Percentiles rank a stretch among this genome's conserved stretches.
Evolutionary conservation across 805 yeast genomes (phyloP).

Genomic region (Metschnikowia gruessii): DNA sequence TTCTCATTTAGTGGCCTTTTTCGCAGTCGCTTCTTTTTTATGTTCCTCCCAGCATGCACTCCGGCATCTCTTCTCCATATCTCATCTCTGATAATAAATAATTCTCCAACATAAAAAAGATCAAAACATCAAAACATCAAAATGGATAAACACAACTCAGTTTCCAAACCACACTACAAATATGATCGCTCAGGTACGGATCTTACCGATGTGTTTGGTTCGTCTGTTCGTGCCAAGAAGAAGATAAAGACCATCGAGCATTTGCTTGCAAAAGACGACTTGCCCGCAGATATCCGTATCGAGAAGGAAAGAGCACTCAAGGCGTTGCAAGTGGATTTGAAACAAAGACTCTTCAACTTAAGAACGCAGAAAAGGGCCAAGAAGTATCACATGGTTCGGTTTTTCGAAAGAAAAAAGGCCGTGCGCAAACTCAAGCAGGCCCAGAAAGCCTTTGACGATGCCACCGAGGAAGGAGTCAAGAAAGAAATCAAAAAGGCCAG

Average conservation of each 20-base stretch:
- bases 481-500: conserved; percentile 44
- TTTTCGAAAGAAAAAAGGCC: conserved; percentile 88
- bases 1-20: neutral
- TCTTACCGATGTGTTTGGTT: conserved; percentile 19
- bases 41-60: conserved; percentile 3
- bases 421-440: conserved; percentile 61
- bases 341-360: conserved; percentile 42
- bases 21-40: conserved; percentile 5
- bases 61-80: conserved; percentile 9
- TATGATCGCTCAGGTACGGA: conserved; percentile 16
- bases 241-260: conserved; percentile 85
- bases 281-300: conserved; percentile 62
- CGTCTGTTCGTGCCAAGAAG: conserved; percentile 51
- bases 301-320: conserved; percentile 75
- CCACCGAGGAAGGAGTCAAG: conserved; percentile 31
- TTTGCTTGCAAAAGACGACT: conserved; percentile 53
- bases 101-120: too few relatives aligned
- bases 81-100: neutral
- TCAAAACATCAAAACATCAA: neutral
- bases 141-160: neutral
- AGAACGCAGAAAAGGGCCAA: conserved; percentile 53
- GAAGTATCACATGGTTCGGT: conserved; percentile 90
- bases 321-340: conserved; percentile 59
- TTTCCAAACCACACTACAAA: conserved; percentile 14
- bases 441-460: conserved; percentile 35